Evolutionary conservation across 306 rosid genomes (phyloP), one percentile per base, ranked within the genome.

Genomic region (Dryas alaskensis): DNA sequence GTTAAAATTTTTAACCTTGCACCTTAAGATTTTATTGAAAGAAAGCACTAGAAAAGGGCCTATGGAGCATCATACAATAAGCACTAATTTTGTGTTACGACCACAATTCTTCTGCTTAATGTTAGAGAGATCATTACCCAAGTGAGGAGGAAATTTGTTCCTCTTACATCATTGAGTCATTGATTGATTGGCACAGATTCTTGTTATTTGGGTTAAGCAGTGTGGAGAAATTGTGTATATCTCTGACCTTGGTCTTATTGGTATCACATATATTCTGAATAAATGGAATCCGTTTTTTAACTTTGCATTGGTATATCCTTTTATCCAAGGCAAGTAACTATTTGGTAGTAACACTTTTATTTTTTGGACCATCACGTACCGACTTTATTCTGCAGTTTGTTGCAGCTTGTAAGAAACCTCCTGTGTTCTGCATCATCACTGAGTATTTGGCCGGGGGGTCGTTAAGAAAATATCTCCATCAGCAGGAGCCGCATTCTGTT

Each of bases 331-430:
- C n/a, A 25, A 31, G 58, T 4, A 12, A 60, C 40, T 22, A 19
- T 39, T 58, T 55, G 72, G 58, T 69, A 57, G 50, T 66, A 70
- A 70, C 37, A 52, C 80, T 40, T 39, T 54, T 27, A 72, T 37
- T 43, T 53, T 66, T 54, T 43, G 58, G 44, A 69, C 47, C 53
- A 77, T 58, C 42, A 49, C 72, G 76, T 51, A 47, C 60, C 6
- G 14, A 82, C 49, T 72, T 73, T 68, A 49, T 80, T 73, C 4
- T 88, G 87, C 84, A 94, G 99, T 84, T 94, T 65, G 78, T 92
- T 78, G 99, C 92, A 49, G 97, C 99, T 76, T 94, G 99, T 87
- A 94, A 94, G 90, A 94, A 94, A 72, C 84, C 97, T 55, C 99
- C 99, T 0, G 97, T 94, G 17, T 94, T 94, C 78, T 94, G 99